Base-by-base conservation (phyloP, 2,329 filamentous ascomycete genomes). In the Drechslerella stenobrocha region DNA sequence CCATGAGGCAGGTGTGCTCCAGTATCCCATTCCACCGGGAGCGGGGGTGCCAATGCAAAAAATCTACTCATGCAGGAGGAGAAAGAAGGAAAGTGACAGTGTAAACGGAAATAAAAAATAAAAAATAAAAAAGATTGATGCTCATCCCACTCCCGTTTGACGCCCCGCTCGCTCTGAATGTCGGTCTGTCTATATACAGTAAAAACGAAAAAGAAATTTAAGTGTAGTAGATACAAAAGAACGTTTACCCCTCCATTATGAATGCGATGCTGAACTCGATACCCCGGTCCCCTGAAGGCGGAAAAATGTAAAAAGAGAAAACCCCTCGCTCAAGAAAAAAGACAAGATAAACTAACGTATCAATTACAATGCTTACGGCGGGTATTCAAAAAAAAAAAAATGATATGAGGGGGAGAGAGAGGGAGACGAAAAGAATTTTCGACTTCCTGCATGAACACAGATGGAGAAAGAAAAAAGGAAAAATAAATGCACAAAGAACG, bases 291-390 rank as follows among this genome's bases (percentile, higher is more conserved):
- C 52, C 48, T 46, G 51, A 50, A 55, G 51, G 26, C 50, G 30
- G 4, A 40, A 22, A 45, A 37, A 35, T 47, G 28, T n/a, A 47
- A 46, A 55, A 35, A 30, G 53, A 50, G 56, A 52, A n/a, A 40
- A 45, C 35, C 52, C 40, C 23, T 42, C 55, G 55, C 55, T 50
- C 22, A 50, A 58, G 35, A 23, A 44, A 40, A 50, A 46, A 58
- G 34, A n/a, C 28, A 22, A 40, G 20, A 58, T 23, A n/a, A n/a
- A n/a, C 45, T 32, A 48, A 30, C 3, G 9, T 32, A 40, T 15
- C 51, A 42, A 50, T 64, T 56, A 64, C 51, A 58, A 53, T 65
- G 61, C 53, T 59, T 58, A 66, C 52, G 37, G 61, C 61, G 61
- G 61, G 61, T 66, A 66, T 66, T 66, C 47, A 26, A 53, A 58